A percentile compares a stretch with the other conserved stretches of the same genome.
These are phyloP conservation scores for Scutellaria galericulata DNA, from an alignment of 257 asterid species.

Conservation along the genomic window DNA sequence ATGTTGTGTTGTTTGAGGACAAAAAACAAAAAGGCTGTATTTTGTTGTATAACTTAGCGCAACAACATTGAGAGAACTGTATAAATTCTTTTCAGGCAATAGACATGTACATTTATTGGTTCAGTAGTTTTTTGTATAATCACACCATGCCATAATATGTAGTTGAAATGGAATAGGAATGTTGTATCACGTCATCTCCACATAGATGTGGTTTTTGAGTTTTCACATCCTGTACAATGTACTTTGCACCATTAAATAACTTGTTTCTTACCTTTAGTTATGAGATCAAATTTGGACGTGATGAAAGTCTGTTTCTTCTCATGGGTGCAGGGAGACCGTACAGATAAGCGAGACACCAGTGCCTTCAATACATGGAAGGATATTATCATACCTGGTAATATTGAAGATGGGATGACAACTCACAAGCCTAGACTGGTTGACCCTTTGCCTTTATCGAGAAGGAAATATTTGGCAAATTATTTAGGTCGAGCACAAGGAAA, in stretches of 20 bases:
- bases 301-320: slow-evolving; percentile 25
- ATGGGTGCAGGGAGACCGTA: slow-evolving; percentile 79
- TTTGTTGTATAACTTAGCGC: not conserved
- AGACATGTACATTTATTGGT: slow-evolving; percentile 3
- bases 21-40: slow-evolving; percentile 3
- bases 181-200: slow-evolving; percentile 19
- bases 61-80: not conserved
- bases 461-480: slow-evolving; percentile 84
- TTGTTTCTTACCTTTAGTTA: not conserved
- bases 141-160: not conserved
- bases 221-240: slow-evolving; percentile 11
- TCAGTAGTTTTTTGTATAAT: not conserved
- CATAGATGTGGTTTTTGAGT: not conserved
- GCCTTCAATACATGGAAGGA: slow-evolving; percentile 99
- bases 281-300: slow-evolving; percentile 12
- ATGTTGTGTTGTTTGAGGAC: not conserved
- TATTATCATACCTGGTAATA: slow-evolving; percentile 90
- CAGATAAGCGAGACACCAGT: slow-evolving; percentile 88
- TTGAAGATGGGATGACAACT: slow-evolving; percentile 93
- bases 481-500: slow-evolving; percentile 97
- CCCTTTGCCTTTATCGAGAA: slow-evolving; percentile 78
- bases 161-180: not conserved
- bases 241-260: slow-evolving; percentile 2
- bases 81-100: not conserved
- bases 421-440: slow-evolving; percentile 65